phyloP scores from a whole-genome alignment of 2,329 filamentous ascomycete genomes.

The Colletotrichum paranaense region DNA sequence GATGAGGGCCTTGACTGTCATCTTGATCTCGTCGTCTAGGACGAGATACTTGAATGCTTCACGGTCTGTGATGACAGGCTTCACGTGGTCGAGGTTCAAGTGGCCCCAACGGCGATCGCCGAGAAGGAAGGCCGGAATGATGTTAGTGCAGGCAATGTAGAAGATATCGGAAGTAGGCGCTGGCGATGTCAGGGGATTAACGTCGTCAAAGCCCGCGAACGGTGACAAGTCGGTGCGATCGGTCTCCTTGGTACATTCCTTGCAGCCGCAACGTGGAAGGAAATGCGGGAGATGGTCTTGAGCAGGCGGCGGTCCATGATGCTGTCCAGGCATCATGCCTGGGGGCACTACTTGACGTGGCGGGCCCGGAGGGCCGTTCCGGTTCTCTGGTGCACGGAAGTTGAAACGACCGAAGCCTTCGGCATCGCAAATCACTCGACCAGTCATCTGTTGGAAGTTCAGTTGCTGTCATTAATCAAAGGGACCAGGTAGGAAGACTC shows the following conservation, averaged over 20 bases:
- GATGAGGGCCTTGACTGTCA: conserved; percentile 58
- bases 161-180: conserved; percentile 56
- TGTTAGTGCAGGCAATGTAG: conserved; percentile 54
- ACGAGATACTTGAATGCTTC: conserved; percentile 63
- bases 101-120: conserved; percentile 57
- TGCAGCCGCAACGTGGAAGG: conserved; percentile 55
- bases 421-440: conserved; percentile 56
- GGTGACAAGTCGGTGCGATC: conserved; percentile 41
- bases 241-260: conserved; percentile 44
- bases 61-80: conserved; percentile 54
- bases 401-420: conserved; percentile 53
- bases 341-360: not conserved
- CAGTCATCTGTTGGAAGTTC: conserved; percentile 42
- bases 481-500: not conserved
- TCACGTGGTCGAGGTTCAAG: conserved; percentile 52
- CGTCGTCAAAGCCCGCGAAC: conserved; percentile 54
- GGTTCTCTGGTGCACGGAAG: conserved; percentile 40
- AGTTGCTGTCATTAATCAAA: conserved; percentile 13
- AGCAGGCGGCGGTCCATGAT: conserved; percentile 26
- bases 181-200: conserved; percentile 48
- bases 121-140: conserved; percentile 60
- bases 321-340: not conserved
- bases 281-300: conserved; percentile 53
- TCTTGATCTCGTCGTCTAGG: conserved; percentile 59
- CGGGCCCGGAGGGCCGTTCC: conserved; percentile 15